Evolutionary conservation across 768 basidiomycete species (phyloP).

Genomic region (Leccinellum luteum): DNA sequence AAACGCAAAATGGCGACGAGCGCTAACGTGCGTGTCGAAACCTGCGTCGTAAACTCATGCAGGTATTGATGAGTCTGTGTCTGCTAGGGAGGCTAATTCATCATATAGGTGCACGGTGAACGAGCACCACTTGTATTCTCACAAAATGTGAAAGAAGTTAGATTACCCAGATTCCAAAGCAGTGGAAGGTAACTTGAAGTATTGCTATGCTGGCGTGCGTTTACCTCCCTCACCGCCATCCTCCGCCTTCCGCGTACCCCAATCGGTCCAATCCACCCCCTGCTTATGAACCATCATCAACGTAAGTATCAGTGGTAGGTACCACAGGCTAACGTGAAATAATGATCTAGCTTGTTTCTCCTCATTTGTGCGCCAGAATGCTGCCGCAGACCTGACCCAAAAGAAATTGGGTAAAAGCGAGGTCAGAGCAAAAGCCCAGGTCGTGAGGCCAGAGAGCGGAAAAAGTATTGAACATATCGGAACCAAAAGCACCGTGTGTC

Average conservation of each 20-base stretch:
- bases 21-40: too few relatives aligned
- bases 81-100: too few relatives aligned
- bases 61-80: too few relatives aligned
- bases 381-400: constrained; percentile 64
- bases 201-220: not conserved
- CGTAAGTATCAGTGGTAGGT: constrained; percentile 83
- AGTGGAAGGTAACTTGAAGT: not conserved
- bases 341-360: constrained; percentile 76
- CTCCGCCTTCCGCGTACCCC: constrained; percentile 28
- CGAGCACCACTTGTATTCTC: not conserved
- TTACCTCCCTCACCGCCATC: not conserved
- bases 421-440: constrained; percentile 82
- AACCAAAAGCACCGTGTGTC: constrained; percentile 74
- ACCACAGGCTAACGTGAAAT: constrained; percentile 85
- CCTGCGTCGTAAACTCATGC: too few relatives aligned
- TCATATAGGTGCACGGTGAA: too few relatives aligned
- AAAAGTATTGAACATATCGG: constrained; percentile 78
- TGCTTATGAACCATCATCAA: constrained; percentile 96
- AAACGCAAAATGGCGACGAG: too few relatives aligned
- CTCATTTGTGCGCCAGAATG: constrained; percentile 68
- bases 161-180: not conserved
- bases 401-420: constrained; percentile 73
- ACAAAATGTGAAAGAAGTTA: not conserved
- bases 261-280: constrained; percentile 72
- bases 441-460: constrained; percentile 91